Conservation (phyloP, 306 rosid genomes). For the Hippophae gyantsensis region DNA sequence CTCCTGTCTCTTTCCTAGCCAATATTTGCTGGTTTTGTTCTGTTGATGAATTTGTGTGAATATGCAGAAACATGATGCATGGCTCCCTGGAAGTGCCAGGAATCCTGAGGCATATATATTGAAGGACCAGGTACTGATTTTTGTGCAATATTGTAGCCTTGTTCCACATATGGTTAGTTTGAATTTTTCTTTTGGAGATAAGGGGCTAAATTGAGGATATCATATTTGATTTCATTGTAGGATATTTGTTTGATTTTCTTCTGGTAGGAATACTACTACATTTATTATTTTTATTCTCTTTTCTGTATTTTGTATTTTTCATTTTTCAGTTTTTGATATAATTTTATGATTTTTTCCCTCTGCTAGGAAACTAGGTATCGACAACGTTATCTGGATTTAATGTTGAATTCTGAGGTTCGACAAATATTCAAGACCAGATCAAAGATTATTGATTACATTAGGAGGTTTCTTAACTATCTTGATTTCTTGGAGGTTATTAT, state of each 20-base stretch:
- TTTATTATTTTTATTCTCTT: neutral
- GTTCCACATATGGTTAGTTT: neutral
- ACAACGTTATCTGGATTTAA: constrained; percentile 80
- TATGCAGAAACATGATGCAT: constrained; percentile 38
- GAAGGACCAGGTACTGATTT: constrained; percentile 52
- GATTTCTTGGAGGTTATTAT: constrained; percentile 89
- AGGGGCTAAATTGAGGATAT: neutral
- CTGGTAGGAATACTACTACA: too few relatives aligned
- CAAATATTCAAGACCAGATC: constrained; percentile 75
- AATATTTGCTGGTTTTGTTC: constrained; percentile 8
- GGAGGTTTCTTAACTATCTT: constrained; percentile 59
- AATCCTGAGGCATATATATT: constrained; percentile 71
- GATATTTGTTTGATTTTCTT: too few relatives aligned
- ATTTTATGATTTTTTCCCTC: neutral
- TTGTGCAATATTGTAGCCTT: neutral
- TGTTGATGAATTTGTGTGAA: constrained; percentile 5
- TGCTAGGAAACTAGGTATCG: constrained; percentile 89
- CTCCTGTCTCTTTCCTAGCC: neutral
- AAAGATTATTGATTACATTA: constrained; percentile 50
- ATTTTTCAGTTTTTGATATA: neutral
- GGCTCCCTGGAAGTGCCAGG: constrained; percentile 77
- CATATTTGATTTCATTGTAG: too few relatives aligned
- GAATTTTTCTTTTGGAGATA: neutral
- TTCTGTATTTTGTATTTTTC: neutral
- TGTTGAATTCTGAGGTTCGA: constrained; percentile 72